Evolutionary conservation across 2,329 filamentous ascomycete species (phyloP), one percentile per base, ranked within the genome.

Genomic region (Penicillium hordei): DNA sequence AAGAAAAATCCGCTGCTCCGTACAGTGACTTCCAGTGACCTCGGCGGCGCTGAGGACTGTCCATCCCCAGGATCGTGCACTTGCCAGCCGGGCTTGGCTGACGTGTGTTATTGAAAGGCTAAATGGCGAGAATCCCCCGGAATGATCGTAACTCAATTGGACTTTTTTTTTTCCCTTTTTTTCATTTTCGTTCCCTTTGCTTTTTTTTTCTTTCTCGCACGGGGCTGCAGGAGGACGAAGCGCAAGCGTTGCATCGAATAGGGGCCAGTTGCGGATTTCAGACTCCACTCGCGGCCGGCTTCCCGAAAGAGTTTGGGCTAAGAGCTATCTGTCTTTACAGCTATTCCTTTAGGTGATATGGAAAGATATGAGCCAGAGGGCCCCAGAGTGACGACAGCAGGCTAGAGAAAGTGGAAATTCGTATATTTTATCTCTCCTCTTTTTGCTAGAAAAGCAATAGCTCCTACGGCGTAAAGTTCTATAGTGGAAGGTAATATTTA

Each of bases 121-220:
- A 57, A 65, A 62, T 61, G 59, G 62, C 64, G 68, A 68, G 60
- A 67, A 70, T 72, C 68, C 70, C 69, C 69, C 70, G 62, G 70
- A 68, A 65, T 67, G 58, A 68, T 67, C 62, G 46, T 49, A 61
- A 55, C 56, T 52, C 56, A 59, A 60, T 50, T 50, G 27, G 19
- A 21, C 8, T 8, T 15, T 36, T 31, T 36, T 31, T 23, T 23
- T 21, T 5, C 6, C 8, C 25, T 29, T 23, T 38, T 38, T 29
- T 38, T 48, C 9, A 9, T 29, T 53, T 44, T 19, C n/a, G 13
- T 25, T 33, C 10, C 8, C 29, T 36, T 40, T 38, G 12, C 27
- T 29, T 21, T 25, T 21, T 25, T 19, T 33, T 33, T 44, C 36
- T 36, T 5, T 27, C 46, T 55, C 57, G 68, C 67, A 70, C 67